Evolutionary conservation across 2,329 filamentous ascomycete genomes (phyloP).

Genomic region (Magnaporthiopsis rhizophila): DNA sequence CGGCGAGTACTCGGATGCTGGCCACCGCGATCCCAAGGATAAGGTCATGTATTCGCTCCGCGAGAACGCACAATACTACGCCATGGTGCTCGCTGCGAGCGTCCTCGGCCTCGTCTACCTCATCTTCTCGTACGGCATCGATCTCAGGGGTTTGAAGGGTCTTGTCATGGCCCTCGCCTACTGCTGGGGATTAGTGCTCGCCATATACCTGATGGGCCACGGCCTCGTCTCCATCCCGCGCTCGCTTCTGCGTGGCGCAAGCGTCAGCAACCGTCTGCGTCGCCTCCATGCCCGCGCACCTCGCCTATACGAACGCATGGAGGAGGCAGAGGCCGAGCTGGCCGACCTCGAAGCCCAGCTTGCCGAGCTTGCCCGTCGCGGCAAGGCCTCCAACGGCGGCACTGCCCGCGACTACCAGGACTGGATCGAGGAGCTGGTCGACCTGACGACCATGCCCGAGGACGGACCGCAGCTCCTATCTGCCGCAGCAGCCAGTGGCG

Average conservation of each 20-base stretch:
- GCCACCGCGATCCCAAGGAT: conserved; percentile 78
- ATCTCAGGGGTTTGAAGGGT: conserved; percentile 66
- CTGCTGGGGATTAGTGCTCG: conserved; percentile 83
- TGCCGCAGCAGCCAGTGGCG: conserved; percentile 27
- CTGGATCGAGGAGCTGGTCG: conserved; percentile 92
- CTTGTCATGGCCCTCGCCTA: conserved; percentile 91
- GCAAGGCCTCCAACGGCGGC: conserved; percentile 52
- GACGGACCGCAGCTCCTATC: conserved; percentile 35
- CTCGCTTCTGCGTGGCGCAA: conserved; percentile 70
- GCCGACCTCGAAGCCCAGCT: conserved; percentile 79
- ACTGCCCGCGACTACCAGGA: conserved; percentile 70
- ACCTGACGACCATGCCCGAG: conserved; percentile 65
- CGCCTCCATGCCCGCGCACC: conserved; percentile 74
- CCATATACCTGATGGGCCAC: conserved; percentile 97
- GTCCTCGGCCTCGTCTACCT: conserved; percentile 74
- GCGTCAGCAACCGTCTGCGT: conserved; percentile 64
- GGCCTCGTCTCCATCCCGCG: conserved; percentile 87
- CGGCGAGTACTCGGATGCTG: conserved; percentile 90
- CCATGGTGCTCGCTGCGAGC: conserved; percentile 65
- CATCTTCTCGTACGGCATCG: conserved; percentile 67
- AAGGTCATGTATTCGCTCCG: conserved; percentile 78
- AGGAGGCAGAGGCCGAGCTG: conserved; percentile 71
- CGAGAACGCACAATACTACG: conserved; percentile 81
- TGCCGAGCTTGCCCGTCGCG: conserved; percentile 62
- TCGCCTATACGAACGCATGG: conserved; percentile 75